Conservation (phyloP, 2,329 filamentous ascomycete species). For the Penicillium sp. region DNA sequence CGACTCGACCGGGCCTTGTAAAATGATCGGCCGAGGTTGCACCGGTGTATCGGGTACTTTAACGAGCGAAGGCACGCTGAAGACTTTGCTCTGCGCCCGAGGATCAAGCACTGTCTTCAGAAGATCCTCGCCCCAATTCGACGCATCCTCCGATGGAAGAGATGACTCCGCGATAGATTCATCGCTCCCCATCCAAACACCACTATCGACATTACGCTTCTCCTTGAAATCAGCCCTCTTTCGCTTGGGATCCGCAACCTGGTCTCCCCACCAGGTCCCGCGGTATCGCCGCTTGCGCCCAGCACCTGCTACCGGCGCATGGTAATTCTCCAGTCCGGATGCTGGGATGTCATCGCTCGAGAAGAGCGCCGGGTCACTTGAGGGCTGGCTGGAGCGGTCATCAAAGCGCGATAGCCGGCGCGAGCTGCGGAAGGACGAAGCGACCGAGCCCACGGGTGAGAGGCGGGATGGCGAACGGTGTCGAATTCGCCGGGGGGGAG, state of each 20-base stretch:
- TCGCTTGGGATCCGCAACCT: constrained; percentile 38
- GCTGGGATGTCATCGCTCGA: constrained; percentile 51
- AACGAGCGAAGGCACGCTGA: background rate
- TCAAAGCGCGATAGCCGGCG: constrained; percentile 36
- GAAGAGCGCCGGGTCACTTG: constrained; percentile 50
- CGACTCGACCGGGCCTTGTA: constrained; percentile 34
- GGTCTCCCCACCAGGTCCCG: constrained; percentile 50
- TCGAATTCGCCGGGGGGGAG: constrained; percentile 39
- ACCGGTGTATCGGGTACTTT: background rate
- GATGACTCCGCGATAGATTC: constrained; percentile 40
- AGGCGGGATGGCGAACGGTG: constrained; percentile 35
- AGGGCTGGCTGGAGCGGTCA: constrained; percentile 42
- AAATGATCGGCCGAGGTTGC: constrained; percentile 18
- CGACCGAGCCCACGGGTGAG: constrained; percentile 17
- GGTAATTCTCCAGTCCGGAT: constrained; percentile 49
- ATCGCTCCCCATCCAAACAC: constrained; percentile 53
- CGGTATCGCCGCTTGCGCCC: constrained; percentile 45
- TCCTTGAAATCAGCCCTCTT: constrained; percentile 47
- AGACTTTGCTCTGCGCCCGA: constrained; percentile 5
- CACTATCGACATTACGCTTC: constrained; percentile 49
- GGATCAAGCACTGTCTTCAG: constrained; percentile 30
- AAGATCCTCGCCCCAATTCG: constrained; percentile 42
- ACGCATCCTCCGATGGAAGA: constrained; percentile 39
- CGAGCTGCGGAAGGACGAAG: constrained; percentile 27
- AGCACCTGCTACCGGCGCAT: constrained; percentile 25